Conservation (phyloP, 2,329 filamentous ascomycete genomes). For the Fusarium acutatum region DNA sequence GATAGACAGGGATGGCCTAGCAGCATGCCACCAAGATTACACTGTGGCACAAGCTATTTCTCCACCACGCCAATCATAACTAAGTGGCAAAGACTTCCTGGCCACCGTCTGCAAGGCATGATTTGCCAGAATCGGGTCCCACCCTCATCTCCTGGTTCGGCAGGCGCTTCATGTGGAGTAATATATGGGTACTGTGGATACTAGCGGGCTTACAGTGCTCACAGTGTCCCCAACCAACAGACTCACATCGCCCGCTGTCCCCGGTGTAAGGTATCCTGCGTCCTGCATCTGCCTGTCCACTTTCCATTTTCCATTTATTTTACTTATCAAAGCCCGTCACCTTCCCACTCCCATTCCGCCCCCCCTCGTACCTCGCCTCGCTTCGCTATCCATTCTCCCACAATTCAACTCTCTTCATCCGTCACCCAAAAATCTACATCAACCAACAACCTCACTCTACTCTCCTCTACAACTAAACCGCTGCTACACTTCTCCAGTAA, state of each 20-base stretch:
- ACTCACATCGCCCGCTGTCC: constrained; percentile 42
- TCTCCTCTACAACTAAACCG: background rate
- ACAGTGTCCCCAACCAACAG: constrained; percentile 45
- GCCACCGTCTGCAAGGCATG: constrained; percentile 29
- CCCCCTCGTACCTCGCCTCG: constrained; percentile 42
- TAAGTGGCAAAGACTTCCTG: constrained; percentile 45
- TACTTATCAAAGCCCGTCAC: constrained; percentile 41
- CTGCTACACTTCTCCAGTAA: background rate
- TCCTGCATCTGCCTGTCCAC: constrained; percentile 11
- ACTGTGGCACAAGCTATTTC: constrained; percentile 40
- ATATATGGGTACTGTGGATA: constrained; percentile 8
- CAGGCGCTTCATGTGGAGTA: constrained; percentile 31
- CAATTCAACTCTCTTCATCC: constrained; percentile 33
- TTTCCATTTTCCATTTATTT: constrained; percentile 20
- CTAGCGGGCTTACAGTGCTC: constrained; percentile 28
- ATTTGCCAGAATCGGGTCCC: constrained; percentile 43
- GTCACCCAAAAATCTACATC: constrained; percentile 32
- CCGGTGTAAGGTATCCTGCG: constrained; percentile 24
- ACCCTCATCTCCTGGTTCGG: constrained; percentile 37
- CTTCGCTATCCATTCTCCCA: constrained; percentile 38
- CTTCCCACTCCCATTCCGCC: constrained; percentile 34
- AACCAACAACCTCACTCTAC: constrained; percentile 31
- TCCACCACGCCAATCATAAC: constrained; percentile 43
- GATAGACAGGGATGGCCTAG: constrained; percentile 22
- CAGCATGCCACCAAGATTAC: constrained; percentile 45